phyloP scores from a whole-genome alignment of 2,329 filamentous ascomycete species.

The Apiospora hydei region DNA sequence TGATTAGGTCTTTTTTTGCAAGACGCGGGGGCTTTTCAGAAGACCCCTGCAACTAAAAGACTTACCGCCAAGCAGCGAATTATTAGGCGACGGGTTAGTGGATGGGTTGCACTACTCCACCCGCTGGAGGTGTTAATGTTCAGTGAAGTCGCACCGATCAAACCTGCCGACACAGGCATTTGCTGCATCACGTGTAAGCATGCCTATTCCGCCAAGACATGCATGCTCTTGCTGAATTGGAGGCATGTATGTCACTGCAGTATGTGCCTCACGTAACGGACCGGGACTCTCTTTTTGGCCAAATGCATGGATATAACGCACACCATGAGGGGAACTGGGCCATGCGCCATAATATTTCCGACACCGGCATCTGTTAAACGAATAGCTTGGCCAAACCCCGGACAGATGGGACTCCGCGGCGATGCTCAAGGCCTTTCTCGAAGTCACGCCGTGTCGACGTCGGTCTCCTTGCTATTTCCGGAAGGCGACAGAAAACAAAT shows the following conservation, averaged over 20 bases:
- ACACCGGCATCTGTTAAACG: neutral
- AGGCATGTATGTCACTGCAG: neutral
- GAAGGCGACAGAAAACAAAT: neutral
- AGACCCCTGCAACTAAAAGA: neutral
- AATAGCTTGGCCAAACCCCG: neutral
- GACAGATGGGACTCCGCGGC: neutral
- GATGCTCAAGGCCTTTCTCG: neutral
- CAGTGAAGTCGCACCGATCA: neutral
- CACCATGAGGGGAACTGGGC: neutral
- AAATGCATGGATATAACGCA: neutral
- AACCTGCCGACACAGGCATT: neutral
- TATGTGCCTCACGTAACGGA: neutral
- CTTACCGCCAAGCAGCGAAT: neutral
- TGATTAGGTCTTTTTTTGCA: neutral
- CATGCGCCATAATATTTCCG: neutral
- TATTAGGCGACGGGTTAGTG: slow-evolving; percentile 3
- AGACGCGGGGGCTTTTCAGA: neutral
- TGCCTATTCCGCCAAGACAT: neutral
- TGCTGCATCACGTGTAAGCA: neutral
- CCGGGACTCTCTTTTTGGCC: neutral
- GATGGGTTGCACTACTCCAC: neutral
- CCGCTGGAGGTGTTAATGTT: neutral
- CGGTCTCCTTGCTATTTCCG: neutral
- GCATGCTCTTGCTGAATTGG: neutral
- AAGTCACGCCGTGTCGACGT: neutral